Conservation (phyloP, 257 asterid species). For the Pogostemon cablin region DNA sequence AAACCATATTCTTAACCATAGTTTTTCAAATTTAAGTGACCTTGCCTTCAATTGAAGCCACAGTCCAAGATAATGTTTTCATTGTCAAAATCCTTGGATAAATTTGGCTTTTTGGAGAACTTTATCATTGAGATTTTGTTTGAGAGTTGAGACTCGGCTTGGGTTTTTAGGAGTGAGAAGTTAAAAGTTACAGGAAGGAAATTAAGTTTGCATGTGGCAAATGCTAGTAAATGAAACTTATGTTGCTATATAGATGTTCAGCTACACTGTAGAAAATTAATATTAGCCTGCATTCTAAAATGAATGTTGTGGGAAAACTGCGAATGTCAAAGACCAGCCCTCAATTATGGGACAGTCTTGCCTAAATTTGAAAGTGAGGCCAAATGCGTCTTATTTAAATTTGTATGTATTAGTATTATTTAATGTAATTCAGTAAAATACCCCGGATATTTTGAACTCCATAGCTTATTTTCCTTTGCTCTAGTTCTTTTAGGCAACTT, state of each 20-base stretch:
- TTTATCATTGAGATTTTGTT: no score
- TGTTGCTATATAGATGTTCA: neutral
- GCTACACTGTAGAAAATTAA: neutral
- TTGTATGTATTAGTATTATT: neutral
- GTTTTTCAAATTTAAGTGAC: no score
- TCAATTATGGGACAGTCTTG: neutral
- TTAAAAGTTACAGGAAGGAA: no score
- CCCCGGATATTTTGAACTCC: neutral
- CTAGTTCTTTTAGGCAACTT: neutral
- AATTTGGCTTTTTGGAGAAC: no score
- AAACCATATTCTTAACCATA: no score
- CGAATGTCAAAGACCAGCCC: neutral
- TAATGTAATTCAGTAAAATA: neutral
- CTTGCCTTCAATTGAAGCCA: no score
- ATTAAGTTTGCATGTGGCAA: no score
- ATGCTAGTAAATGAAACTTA: neutral
- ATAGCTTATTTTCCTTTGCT: neutral
- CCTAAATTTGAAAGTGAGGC: neutral
- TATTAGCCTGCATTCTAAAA: neutral
- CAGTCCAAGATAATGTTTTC: no score
- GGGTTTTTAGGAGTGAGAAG: no score
- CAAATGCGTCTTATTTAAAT: neutral
- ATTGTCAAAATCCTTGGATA: no score
- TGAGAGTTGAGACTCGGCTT: no score
- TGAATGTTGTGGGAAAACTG: neutral